These are phyloP conservation scores for Diospyros kaki DNA, from an alignment of 148 eudicot species.

Conservation along the genomic window DNA sequence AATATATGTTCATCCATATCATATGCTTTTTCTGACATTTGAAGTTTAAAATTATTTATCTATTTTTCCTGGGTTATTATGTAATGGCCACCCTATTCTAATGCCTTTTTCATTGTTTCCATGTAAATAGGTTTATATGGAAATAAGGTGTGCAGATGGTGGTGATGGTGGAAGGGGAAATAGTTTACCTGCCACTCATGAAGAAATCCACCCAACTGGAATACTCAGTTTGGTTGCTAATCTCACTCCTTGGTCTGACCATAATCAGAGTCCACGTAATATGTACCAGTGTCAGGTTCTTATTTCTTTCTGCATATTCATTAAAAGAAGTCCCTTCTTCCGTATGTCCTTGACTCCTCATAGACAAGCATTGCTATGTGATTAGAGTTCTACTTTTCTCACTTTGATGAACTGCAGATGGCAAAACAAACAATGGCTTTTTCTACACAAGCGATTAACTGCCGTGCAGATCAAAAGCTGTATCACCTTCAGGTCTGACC, in stretches of 20 bases:
- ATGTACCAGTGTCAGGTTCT: conserved; percentile 99
- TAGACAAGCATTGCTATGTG: neutral
- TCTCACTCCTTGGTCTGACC: conserved; percentile 96
- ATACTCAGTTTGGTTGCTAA: conserved; percentile 84
- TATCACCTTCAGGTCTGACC: conserved; percentile 91
- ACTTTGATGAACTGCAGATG: conserved; percentile 52
- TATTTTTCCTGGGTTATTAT: neutral
- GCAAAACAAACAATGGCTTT: conserved; percentile 96
- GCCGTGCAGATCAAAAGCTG: conserved; percentile 86
- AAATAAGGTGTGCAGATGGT: conserved; percentile 88
- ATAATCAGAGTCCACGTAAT: conserved; percentile 99
- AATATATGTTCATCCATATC: neutral
- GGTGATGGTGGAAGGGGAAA: conserved; percentile 79
- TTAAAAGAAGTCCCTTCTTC: neutral
- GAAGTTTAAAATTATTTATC: neutral
- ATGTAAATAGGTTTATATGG: conserved; percentile 70
- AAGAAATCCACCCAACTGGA: conserved; percentile 90
- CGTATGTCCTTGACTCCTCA: neutral
- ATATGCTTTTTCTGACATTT: neutral
- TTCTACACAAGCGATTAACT: conserved; percentile 66
- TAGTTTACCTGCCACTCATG: conserved; percentile 78
- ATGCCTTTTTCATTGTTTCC: neutral
- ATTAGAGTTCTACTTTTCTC: conserved; percentile 6
- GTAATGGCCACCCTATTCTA: neutral
- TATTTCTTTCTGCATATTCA: conserved; percentile 3